Percentiles rank a stretch among this genome's conserved stretches.
Evolutionary conservation across 768 basidiomycete genomes (phyloP).

Genomic region (Suillus plorans): DNA sequence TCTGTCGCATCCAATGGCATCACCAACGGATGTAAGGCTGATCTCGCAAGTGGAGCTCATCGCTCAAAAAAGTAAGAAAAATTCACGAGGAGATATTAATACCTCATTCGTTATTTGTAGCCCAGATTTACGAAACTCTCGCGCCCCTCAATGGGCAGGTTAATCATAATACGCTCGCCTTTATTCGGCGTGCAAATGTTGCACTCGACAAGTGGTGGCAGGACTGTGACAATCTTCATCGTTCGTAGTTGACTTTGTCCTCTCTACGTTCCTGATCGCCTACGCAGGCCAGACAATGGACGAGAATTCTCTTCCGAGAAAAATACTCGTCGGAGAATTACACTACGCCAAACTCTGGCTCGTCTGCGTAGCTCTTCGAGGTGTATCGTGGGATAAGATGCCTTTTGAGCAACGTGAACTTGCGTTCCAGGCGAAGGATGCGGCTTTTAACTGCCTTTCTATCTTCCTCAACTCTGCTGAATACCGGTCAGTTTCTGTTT

Average conservation of each 20-base stretch:
- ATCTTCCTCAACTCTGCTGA: constrained; percentile 81
- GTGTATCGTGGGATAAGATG: constrained; percentile 95
- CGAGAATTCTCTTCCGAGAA: constrained; percentile 81
- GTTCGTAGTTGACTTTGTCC: constrained; percentile 39
- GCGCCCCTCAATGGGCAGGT: constrained; percentile 84
- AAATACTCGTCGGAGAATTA: constrained; percentile 84
- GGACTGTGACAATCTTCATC: constrained; percentile 84
- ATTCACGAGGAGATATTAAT: neutral
- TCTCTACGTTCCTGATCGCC: neutral
- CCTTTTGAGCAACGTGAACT: constrained; percentile 92
- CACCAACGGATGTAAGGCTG: constrained; percentile 86
- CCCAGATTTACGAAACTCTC: constrained; percentile 91
- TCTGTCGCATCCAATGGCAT: constrained; percentile 82
- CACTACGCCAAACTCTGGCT: constrained; percentile 96
- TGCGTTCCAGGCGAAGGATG: constrained; percentile 93
- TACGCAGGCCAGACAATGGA: constrained; percentile 72
- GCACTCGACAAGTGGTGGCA: constrained; percentile 91
- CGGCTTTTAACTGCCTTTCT: constrained; percentile 81
- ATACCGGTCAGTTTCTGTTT: constrained; percentile 58
- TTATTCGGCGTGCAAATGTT: constrained; percentile 82
- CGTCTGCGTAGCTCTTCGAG: constrained; percentile 87
- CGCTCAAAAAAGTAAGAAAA: constrained; percentile 77
- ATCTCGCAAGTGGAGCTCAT: constrained; percentile 89
- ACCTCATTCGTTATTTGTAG: constrained; percentile 38
- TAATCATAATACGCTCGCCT: constrained; percentile 79